Evolutionary conservation across 805 yeast genomes (phyloP), one percentile per base, ranked within the genome.

Genomic region (Wickerhamiella occidentalis): DNA sequence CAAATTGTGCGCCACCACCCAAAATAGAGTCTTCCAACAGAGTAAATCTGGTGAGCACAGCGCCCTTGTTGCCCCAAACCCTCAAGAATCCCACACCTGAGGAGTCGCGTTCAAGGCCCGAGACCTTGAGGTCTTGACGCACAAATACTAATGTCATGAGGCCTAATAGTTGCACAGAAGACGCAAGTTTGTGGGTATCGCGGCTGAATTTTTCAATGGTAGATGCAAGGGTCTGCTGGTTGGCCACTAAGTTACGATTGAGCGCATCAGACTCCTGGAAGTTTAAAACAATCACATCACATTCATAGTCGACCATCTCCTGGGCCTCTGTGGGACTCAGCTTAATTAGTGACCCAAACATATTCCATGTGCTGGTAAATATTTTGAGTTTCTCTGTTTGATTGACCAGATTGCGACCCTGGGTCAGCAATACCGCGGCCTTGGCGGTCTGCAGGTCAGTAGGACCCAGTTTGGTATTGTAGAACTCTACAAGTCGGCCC

Each of bases 181-280:
- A 64, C 1, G 75, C 55, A 11, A 70, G 63, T 13, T 61, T 52
- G 55, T 70, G 74, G 25, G 51, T 4, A 7, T 56, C 54, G 18
- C 55, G 54, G 25, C 55, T 55, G 18, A 64, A 50, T 17, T 51
- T 51, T 21, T 52, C 53, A 9, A 55, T 51, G 35, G 62, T 58
- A 4, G 54, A 40, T 12, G 54, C 54, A 40, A 63, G 54, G 0
- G 68, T 68, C 13, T 50, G 55, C 25, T 57, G 52, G 52, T 63
- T 66, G 9, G 70, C 61, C 37, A 59, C 61, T 28, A 64, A 50
- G 38, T 61, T 66, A 47, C 61, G 59, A 33, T 51, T 54, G 11
- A 58, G 68, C 5, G 71, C 71, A 59, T 80, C 85, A 18, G 59
- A 40, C 33, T 92, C 98, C 63, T 92, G 95, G 47, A 92, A 70